Percentiles rank a stretch among this genome's conserved stretches.
phyloP scores from a whole-genome alignment of 768 basidiomycete species.

The Leccinum variicolor region DNA sequence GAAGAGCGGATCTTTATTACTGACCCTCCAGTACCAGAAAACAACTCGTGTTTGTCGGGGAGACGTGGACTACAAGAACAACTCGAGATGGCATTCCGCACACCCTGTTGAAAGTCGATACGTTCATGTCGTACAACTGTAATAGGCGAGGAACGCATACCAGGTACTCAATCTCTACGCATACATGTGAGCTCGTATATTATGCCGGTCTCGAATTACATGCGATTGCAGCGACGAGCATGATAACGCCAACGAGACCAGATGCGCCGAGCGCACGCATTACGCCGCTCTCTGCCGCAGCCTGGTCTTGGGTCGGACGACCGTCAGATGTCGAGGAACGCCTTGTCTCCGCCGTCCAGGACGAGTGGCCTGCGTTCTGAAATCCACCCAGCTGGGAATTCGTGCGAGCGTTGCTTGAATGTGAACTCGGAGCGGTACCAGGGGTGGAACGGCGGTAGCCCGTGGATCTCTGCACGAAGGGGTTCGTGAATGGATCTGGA shows the following conservation, averaged over 20 bases:
- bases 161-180: neutral
- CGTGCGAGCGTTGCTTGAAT: neutral
- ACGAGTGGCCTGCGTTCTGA: neutral
- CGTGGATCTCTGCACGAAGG: conserved; percentile 28
- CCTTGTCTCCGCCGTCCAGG: conserved; percentile 8
- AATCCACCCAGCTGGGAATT: neutral
- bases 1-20: conserved; percentile 15
- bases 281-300: conserved; percentile 22
- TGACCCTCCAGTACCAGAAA: fast-evolving
- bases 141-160: neutral
- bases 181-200: conserved; percentile 4
- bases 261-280: conserved; percentile 28
- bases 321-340: neutral
- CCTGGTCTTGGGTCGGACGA: conserved; percentile 21
- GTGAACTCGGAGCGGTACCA: neutral
- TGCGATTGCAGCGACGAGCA: conserved; percentile 21
- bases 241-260: conserved; percentile 25
- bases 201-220: conserved; percentile 14
- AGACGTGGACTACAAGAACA: conserved; percentile 12
- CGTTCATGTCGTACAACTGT: too few relatives aligned
- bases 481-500: conserved; percentile 23
- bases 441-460: conserved; percentile 12
- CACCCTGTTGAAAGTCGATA: neutral
- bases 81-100: neutral
- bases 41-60: conserved; percentile 16